Evolutionary conservation across 2,329 filamentous ascomycete genomes (phyloP), one percentile per base, ranked within the genome.

Genomic region (Colletotrichum incanum): DNA sequence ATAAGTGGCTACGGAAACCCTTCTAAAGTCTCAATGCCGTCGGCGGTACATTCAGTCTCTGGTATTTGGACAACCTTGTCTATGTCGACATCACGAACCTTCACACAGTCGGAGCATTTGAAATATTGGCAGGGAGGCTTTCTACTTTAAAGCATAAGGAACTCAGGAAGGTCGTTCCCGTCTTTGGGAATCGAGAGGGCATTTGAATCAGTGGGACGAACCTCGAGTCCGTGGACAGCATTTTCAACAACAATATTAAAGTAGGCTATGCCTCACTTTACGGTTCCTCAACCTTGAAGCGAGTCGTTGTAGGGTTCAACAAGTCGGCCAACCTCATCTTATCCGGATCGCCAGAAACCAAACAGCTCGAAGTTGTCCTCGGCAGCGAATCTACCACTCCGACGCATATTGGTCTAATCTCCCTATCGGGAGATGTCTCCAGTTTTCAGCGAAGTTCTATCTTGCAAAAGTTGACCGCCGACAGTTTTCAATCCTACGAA

Each of bases 201-300:
- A 52, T 63, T n/a, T 11, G 18, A 5, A 39, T 63, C 28, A 20
- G 45, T 20, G 12, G 9, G 20, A 26, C 37, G n/a, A 52, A n/a
- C 31, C 45, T 63, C n/a, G 60, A 63, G 45, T 63, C 60, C 12
- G 28, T 74, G 50, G 75, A 73, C 28, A 72, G 60, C 45, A 23
- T 63, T 8, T 63, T 63, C 31, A 47, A 41, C 31, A 63, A 52
- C n/a, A 50, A 50, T 31, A 63, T 63, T 20, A 63, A 52, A 31
- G 34, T 52, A 20, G 37, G 11, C 4, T 8, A 20, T 26, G 60
- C 47, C 60, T 28, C 34, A 16, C 9, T 50, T 5, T 1, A 4
- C n/a, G 12, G 8, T 4, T 31, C 43, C 20, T 20, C 26, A 11
- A 39, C 5, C 5, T 14, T 63, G 31, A 63, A 63, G 34, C 45